Percentiles rank a stretch among this genome's conserved stretches.
Evolutionary conservation across 108 stramenopile species (phyloP).

Genomic region (Skeletonema menzelii): DNA sequence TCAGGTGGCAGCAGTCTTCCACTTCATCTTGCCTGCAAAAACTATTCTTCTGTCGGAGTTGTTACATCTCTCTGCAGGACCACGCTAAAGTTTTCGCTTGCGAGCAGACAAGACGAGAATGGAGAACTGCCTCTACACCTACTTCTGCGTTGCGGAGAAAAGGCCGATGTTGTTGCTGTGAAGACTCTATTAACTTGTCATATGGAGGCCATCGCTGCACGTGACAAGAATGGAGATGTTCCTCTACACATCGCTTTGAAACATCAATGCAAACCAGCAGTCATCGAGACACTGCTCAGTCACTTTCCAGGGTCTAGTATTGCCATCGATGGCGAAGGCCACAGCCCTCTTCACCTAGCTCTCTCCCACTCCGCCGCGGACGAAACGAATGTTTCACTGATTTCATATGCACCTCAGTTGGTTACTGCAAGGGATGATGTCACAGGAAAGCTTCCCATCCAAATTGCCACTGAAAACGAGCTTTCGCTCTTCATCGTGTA

Average conservation of each 20-base stretch:
- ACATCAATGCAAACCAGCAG: slow-evolving; percentile 68
- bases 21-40: slow-evolving; percentile 83
- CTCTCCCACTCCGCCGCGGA: slow-evolving; percentile 82
- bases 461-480: slow-evolving; percentile 84
- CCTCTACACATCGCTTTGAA: slow-evolving; percentile 85
- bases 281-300: slow-evolving; percentile 69
- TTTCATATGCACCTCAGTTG: slow-evolving; percentile 84
- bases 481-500: slow-evolving; percentile 89
- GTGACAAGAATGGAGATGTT: slow-evolving; percentile 84
- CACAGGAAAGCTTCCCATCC: slow-evolving; percentile 82
- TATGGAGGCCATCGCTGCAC: slow-evolving; percentile 69
- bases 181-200: slow-evolving; percentile 88
- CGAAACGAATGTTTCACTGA: slow-evolving; percentile 74
- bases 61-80: slow-evolving; percentile 72
- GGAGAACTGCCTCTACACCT: slow-evolving; percentile 87
- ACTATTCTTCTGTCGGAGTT: slow-evolving; percentile 84
- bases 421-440: slow-evolving; percentile 69
- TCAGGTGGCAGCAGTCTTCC: slow-evolving; percentile 81
- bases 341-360: slow-evolving; percentile 74
- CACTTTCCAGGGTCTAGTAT: slow-evolving; percentile 81
- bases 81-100: slow-evolving; percentile 81
- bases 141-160: slow-evolving; percentile 83
- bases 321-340: slow-evolving; percentile 81
- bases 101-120: slow-evolving; percentile 82
- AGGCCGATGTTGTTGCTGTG: slow-evolving; percentile 85